phyloP scores from a whole-genome alignment of 2,329 filamentous ascomycete species.

The Penicillium crustosum region DNA sequence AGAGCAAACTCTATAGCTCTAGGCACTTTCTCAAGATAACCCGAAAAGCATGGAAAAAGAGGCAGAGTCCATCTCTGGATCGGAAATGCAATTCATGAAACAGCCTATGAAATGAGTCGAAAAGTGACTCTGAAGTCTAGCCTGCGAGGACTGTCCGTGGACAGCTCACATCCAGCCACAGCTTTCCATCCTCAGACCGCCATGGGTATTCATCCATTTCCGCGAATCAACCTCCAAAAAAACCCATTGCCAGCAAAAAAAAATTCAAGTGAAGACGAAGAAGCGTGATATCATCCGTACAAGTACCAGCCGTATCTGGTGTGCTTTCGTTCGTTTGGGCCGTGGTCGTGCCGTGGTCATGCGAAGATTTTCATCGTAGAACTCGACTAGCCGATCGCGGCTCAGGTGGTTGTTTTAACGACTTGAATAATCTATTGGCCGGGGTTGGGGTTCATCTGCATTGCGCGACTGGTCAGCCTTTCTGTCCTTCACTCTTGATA shows the following conservation, averaged over 20 bases:
- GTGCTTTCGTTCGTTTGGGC: constrained; percentile 28
- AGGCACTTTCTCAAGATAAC: neutral
- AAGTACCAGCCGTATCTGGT: constrained; percentile 30
- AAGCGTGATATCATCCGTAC: constrained; percentile 34
- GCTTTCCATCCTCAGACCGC: constrained; percentile 25
- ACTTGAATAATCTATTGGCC: constrained; percentile 56
- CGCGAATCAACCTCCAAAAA: constrained; percentile 19
- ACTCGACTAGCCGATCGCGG: constrained; percentile 25
- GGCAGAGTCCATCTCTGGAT: constrained; percentile 22
- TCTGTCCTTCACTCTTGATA: constrained; percentile 5
- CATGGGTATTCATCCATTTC: constrained; percentile 25
- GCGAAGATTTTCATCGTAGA: constrained; percentile 26
- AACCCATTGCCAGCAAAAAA: constrained; percentile 26
- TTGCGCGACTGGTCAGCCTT: constrained; percentile 18
- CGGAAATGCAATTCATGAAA: constrained; percentile 30
- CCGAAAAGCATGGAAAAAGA: constrained; percentile 7
- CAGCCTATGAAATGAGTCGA: constrained; percentile 29
- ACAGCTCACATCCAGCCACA: constrained; percentile 20
- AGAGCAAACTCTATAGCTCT: neutral
- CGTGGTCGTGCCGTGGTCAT: constrained; percentile 22
- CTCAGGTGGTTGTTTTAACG: constrained; percentile 26
- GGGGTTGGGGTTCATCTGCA: constrained; percentile 84
- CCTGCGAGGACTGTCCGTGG: constrained; percentile 8
- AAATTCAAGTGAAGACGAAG: constrained; percentile 30
- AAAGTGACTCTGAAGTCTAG: constrained; percentile 22